These are phyloP conservation scores for Hortiboletus campestris DNA, from an alignment of 768 basidiomycete genomes.

Conservation along the genomic window DNA sequence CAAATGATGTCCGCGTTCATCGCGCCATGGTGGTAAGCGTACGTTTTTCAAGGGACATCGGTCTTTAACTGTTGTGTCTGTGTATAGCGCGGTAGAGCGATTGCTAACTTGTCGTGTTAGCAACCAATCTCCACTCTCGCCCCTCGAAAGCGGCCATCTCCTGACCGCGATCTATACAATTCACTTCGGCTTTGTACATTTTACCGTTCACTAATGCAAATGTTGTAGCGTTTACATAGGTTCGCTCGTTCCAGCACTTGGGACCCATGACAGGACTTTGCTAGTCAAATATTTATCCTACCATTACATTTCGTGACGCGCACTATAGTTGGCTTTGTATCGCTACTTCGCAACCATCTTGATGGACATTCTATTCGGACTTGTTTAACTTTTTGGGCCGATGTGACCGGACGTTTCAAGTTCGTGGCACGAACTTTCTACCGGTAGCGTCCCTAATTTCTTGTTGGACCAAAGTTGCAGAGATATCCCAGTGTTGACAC, in stretches of 20 bases:
- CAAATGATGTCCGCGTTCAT: conserved; percentile 51
- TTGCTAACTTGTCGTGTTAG: conserved; percentile 16
- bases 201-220: conserved; percentile 7
- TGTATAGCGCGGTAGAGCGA: conserved; percentile 21
- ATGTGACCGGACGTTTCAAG: not conserved
- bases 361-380: not conserved
- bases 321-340: conserved; percentile 13
- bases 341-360: conserved; percentile 2
- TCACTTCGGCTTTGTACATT: conserved; percentile 2
- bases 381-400: not conserved
- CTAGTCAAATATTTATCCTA: conserved; percentile 1
- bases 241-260: not conserved
- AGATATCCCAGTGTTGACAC: not conserved
- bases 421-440: too few species aligned
- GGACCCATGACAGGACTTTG: not conserved
- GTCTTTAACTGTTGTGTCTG: conserved; percentile 10
- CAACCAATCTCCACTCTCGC: conserved; percentile 2
- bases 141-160: not conserved
- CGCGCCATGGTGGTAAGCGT: conserved; percentile 50
- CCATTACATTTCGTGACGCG: not conserved
- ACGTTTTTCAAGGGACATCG: conserved; percentile 9
- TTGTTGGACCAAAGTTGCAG: too few species aligned
- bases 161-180: not conserved
- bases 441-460: not conserved
- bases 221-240: conserved; percentile 18